Conservation (phyloP, 1,284 basidiomycete genomes). For the Coniferiporia weirii region DNA sequence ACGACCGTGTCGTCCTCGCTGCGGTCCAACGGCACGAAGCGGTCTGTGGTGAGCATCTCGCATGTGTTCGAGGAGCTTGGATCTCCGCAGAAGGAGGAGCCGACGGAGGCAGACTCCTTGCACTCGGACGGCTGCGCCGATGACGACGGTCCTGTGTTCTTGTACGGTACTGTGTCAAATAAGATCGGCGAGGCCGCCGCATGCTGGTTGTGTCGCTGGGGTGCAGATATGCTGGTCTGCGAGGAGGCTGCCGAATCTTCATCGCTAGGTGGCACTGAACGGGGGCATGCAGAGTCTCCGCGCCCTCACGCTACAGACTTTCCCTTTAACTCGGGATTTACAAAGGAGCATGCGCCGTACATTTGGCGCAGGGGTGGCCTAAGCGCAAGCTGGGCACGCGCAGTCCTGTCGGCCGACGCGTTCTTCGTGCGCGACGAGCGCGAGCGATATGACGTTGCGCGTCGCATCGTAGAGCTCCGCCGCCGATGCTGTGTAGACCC, state of each 20-base stretch:
- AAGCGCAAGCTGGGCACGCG: conserved; percentile 66
- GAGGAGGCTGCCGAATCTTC: conserved; percentile 44
- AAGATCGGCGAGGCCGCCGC: conserved; percentile 88
- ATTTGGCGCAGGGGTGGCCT: conserved; percentile 68
- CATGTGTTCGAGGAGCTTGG: not conserved
- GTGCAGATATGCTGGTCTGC: conserved; percentile 64
- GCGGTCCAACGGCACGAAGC: conserved; percentile 1
- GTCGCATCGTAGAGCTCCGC: conserved; percentile 70
- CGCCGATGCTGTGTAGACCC: conserved; percentile 41
- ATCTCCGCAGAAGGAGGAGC: conserved; percentile 16
- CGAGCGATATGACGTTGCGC: conserved; percentile 77
- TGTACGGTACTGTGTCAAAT: conserved; percentile 80
- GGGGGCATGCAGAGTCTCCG: conserved; percentile 19
- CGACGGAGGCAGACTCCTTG: conserved; percentile 31
- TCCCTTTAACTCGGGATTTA: not conserved
- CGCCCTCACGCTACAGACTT: conserved; percentile 17
- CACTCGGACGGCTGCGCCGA: conserved; percentile 22
- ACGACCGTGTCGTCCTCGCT: conserved; percentile 6
- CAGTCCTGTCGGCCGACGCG: conserved; percentile 72
- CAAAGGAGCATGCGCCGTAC: conserved; percentile 32
- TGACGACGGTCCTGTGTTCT: conserved; percentile 36
- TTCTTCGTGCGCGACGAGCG: conserved; percentile 79
- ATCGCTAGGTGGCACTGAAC: not conserved
- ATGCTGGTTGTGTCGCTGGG: conserved; percentile 89
- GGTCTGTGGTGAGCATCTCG: not conserved